Evolutionary conservation across 1,139 yeast species (phyloP), one percentile per base, ranked within the genome.

Genomic region (Blastobotrys raffinosifermentans): DNA sequence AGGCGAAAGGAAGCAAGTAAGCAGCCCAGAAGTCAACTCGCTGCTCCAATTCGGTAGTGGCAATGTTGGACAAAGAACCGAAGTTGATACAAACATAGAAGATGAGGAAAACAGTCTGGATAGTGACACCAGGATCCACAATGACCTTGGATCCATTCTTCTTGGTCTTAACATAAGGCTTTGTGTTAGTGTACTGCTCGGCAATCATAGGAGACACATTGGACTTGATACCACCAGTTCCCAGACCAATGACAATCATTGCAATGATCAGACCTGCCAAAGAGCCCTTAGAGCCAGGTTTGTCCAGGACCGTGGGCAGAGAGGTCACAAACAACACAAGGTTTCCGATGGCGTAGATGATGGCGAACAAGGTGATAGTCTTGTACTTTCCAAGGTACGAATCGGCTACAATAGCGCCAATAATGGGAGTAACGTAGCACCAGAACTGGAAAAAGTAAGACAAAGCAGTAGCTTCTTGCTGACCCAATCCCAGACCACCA

Each of bases 191-290:
- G 53, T 71, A 70, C 65, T 84, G 94, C 55, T 83, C 93, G 38
- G 87, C 87, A 58, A 84, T 74, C 56, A 82, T 69, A 22, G 93
- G 93, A 19, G 85, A 70, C 33, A 83, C 79, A 52, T 83, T 82
- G 29, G 91, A 70, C 61, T 84, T 84, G 58, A 84, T 83, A 57
- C 87, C 80, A 55, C 94, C 93, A 25, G 93, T 79, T 40, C 86
- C 93, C 32, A 81, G 50, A 53, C 93, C 91, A 54, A 83, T 75
- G 39, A 79, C 60, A 43, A 83, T 65, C 60, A 84, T 77, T 32
- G 83, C 70, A 34, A 73, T 69, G 37, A 73, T 58, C 23, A 68
- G 73, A 47, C 75, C 76, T 60, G 66, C 80, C 64, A 63, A 64
- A 59, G 61, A 73, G 51, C 57, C 63, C 15, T 31, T 34, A 15